phyloP scores from a whole-genome alignment of 2,329 filamentous ascomycete species.

The Neoarthrinium moseri region DNA sequence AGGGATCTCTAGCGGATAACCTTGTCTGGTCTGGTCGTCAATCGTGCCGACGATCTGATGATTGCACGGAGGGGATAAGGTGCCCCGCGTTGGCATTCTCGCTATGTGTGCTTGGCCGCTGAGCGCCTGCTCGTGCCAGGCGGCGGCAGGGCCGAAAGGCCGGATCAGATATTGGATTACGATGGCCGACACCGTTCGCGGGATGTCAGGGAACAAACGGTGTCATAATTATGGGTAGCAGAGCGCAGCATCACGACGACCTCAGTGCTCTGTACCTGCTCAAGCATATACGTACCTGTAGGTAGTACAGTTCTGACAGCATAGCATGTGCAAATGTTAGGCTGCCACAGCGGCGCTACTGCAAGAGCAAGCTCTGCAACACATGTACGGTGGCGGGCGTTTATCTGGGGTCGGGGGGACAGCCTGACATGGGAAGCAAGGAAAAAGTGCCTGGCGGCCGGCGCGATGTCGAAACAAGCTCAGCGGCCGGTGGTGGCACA shows the following conservation, averaged over 20 bases:
- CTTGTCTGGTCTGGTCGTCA: neutral
- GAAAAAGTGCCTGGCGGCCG: neutral
- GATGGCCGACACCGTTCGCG: no score
- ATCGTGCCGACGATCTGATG: slow-evolving; percentile 2
- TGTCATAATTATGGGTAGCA: no score
- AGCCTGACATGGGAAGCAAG: neutral
- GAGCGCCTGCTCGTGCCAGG: no score
- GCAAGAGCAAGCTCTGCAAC: neutral
- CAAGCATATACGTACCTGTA: no score
- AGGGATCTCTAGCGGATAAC: neutral
- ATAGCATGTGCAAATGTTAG: no score
- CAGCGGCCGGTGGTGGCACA: neutral
- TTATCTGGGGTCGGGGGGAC: neutral
- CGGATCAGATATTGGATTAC: no score
- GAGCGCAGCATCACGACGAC: no score
- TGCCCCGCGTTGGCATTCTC: neutral
- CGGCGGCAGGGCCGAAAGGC: no score
- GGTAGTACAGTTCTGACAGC: no score
- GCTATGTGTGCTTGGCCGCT: no score
- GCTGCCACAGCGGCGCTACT: neutral
- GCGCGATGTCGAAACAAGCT: slow-evolving; percentile 2
- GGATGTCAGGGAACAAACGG: no score
- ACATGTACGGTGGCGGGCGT: neutral
- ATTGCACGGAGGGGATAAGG: neutral
- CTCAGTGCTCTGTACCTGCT: no score